These are phyloP conservation scores for Nothopassalora personata DNA, from an alignment of 2,329 filamentous ascomycete genomes.

Conservation along the genomic window DNA sequence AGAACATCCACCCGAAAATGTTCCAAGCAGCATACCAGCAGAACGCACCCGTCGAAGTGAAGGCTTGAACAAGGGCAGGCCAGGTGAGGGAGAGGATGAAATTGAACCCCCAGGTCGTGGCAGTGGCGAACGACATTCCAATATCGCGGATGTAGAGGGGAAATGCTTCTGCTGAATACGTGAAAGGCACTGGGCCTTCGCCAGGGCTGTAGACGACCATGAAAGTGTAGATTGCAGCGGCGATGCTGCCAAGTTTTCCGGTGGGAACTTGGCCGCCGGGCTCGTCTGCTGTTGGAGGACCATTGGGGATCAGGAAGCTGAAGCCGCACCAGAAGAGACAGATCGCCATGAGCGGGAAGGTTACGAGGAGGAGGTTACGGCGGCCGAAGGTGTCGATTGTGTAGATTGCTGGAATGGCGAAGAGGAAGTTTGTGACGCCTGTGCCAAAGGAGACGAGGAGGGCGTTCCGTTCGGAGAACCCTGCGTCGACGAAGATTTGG, in stretches of 20 bases:
- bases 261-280: no score
- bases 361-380: constrained; percentile 26
- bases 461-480: constrained; percentile 32
- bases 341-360: constrained; percentile 37
- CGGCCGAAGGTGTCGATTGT: constrained; percentile 43
- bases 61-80: constrained; percentile 43
- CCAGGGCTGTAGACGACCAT: constrained; percentile 47
- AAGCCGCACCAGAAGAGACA: constrained; percentile 46
- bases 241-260: constrained; percentile 33
- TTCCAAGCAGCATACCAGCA: constrained; percentile 54
- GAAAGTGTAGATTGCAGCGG: constrained; percentile 46
- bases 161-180: constrained; percentile 41
- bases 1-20: constrained; percentile 40
- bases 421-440: constrained; percentile 42
- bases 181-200: constrained; percentile 37
- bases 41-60: constrained; percentile 50
- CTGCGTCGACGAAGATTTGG: constrained; percentile 32
- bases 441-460: constrained; percentile 39
- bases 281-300: no score
- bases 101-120: constrained; percentile 49
- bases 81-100: constrained; percentile 38
- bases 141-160: constrained; percentile 41
- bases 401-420: constrained; percentile 41
- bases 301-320: constrained; percentile 27
- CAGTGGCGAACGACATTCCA: constrained; percentile 48